Evolutionary conservation across 164 flowering plant species (phyloP), one percentile per base, ranked within the genome.

Genomic region (Tetrastigma voinierianum): DNA sequence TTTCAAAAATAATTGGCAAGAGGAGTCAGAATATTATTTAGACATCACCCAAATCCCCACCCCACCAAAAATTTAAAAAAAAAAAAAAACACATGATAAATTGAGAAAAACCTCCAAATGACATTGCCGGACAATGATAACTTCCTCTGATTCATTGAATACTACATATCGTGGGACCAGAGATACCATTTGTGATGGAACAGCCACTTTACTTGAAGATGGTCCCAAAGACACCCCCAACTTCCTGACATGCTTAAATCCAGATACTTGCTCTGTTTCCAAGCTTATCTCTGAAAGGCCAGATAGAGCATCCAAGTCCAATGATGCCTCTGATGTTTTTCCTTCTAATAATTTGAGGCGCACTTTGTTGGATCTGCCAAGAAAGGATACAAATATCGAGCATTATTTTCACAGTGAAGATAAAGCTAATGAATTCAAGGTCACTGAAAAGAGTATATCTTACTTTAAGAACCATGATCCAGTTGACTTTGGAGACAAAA

Each of bases 401-500:
- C 64, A 58, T 24, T 47, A 14, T 44, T 51, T 49, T 45, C 13
- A 10, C 21, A 15, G 10, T 17, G 57, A 57, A 19, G 46, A 13
- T 9, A 32, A 40, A 43, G 13, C 7, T 53, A 14, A 23, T 32
- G 62, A 7, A 49, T 21, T 46, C 8, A 60, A 4, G 12, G 25
- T 48, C 48, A 21, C 3, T 20, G 60, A 21, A 65, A 16, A 51
- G 13, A 46, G 45, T 43, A 24, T 10, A 64, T 74, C 87, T 78
- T 85, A 95, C 99, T 85, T 92, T 70, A 78, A 70, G 72, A 92
- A 84, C 97, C 97, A 95, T 23, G 97, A 90, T 62, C 65, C 70
- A 6, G 66, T 77, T 56, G 91, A 82, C 21, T 79, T 75, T 61
- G 94, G 89, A 51, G 90, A 87, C 81, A 89, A 79, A 81, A 72